Percentiles rank a stretch among this genome's conserved stretches.
These are phyloP conservation scores for Allantophomopsis lycopodina DNA, from an alignment of 2,329 filamentous ascomycete species.

Conservation along the genomic window DNA sequence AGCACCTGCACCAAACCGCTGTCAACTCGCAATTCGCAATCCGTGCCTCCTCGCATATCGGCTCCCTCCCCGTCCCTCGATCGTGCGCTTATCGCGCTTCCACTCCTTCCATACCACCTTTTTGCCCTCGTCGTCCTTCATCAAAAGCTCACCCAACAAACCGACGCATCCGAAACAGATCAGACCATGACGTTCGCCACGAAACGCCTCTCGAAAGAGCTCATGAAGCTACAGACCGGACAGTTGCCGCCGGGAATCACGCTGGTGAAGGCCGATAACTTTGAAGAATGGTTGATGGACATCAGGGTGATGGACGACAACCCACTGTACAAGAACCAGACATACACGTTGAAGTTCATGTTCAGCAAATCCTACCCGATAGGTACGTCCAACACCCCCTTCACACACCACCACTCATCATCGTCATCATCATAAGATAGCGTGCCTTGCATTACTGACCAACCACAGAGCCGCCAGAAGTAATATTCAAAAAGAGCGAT, in stretches of 20 bases:
- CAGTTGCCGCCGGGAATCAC: conserved; percentile 51
- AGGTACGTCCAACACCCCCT: conserved; percentile 33
- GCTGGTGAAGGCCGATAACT: conserved; percentile 67
- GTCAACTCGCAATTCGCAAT: too few relatives aligned
- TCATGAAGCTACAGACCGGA: conserved; percentile 25
- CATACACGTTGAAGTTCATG: conserved; percentile 74
- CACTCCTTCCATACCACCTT: too few relatives aligned
- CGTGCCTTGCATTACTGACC: not conserved
- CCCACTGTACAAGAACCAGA: conserved; percentile 70
- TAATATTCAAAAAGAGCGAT: conserved; percentile 62
- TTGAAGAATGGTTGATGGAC: conserved; percentile 86
- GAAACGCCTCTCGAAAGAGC: conserved; percentile 46
- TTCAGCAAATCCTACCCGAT: conserved; percentile 84
- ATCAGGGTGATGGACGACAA: conserved; percentile 84
- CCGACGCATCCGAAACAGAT: too few relatives aligned
- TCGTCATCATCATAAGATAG: too few relatives aligned
- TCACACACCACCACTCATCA: too few relatives aligned
- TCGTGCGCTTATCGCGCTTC: too few relatives aligned
- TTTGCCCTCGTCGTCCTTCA: too few relatives aligned
- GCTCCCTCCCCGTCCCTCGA: too few relatives aligned
- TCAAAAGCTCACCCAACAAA: too few relatives aligned
- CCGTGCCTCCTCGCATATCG: too few relatives aligned
- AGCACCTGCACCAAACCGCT: too few relatives aligned
- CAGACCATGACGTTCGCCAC: conserved; percentile 33
- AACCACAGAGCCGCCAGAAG: conserved; percentile 74